Base-by-base conservation (phyloP, 441 rosid genomes). In the Codiaeum variegatum region DNA sequence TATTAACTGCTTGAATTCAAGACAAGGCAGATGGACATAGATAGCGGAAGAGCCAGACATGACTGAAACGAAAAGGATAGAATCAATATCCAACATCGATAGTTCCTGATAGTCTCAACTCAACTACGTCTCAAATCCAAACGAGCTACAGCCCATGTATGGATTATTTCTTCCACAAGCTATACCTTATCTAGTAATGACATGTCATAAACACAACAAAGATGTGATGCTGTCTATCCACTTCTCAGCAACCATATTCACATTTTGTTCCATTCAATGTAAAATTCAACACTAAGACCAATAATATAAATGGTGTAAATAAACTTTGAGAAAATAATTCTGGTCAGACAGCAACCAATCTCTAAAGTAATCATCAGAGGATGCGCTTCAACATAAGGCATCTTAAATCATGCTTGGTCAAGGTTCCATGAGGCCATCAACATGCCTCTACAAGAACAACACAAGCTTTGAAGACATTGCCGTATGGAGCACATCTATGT, bases 261-360 rank as follows among this genome's bases (percentile, higher is more conserved):
- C 51, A 55, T 68, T 31, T 40, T 19, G 19, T 29, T 38, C 12
- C 9, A 47, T 18, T 46, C n/a, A 49, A 59, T 29, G 46, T 44
- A 61, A 19, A 34, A 26, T 28, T 11, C 18, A 54, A 38, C 19
- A 49, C 26, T 2, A 23, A 3, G 26, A 4, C 36, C 40, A 16
- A 26, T 6, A 51, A 18, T 8, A 44, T 19, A 40, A 11, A 58
- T n/a, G 12, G 19, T n/a, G 34, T 16, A 36, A 70, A 23, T 8
- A 59, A 11, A 69, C 12, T 4, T 55, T 36, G 10, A 59, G 21
- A 55, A 38, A 34, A 69, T 7, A 47, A 66, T 76, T 82, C 87
- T 73, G 85, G 89, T 83, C 87, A 83, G 85, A 23, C 31, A 71
- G 69, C 40, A 75, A 80, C 89, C 87, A 23, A 56, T 85, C 87